Conservation (phyloP, 352 stramenopile genomes). For the Phytophthora multivora region DNA sequence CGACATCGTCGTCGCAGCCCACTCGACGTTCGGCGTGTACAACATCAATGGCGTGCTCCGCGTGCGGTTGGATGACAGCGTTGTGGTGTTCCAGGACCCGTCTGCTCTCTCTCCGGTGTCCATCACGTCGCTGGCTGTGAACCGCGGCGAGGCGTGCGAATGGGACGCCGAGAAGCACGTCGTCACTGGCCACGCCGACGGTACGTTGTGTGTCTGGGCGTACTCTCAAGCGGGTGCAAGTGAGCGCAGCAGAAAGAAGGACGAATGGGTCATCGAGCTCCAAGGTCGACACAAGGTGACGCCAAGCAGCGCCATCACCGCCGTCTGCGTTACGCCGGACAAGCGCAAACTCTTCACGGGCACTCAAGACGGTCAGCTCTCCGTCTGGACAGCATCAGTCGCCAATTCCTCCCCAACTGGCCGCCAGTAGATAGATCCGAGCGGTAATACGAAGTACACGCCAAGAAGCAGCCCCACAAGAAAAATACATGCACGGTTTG, state of each 20-base stretch:
- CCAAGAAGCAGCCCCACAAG: constrained; percentile 13
- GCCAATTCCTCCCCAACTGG: constrained; percentile 12
- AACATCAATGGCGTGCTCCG: constrained; percentile 71
- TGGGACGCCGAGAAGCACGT: constrained; percentile 69
- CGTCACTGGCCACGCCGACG: constrained; percentile 68
- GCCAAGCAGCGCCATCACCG: constrained; percentile 51
- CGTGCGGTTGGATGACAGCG: constrained; percentile 49
- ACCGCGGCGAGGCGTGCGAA: constrained; percentile 52
- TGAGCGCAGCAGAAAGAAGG: constrained; percentile 27
- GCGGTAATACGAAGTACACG: too few species aligned
- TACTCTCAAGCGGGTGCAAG: constrained; percentile 48
- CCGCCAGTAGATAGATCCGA: too few species aligned
- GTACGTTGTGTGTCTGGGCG: constrained; percentile 65
- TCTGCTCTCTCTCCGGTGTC: constrained; percentile 31
- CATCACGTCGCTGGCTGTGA: constrained; percentile 58
- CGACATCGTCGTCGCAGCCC: constrained; percentile 62
- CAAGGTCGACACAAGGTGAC: constrained; percentile 52
- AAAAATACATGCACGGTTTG: constrained; percentile 19
- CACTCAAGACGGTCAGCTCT: constrained; percentile 56
- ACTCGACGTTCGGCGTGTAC: constrained; percentile 58
- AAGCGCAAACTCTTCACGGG: constrained; percentile 71
- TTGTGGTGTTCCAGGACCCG: constrained; percentile 53
- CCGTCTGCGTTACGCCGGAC: constrained; percentile 52
- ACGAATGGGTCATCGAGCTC: constrained; percentile 57
- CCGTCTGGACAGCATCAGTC: constrained; percentile 44